phyloP scores from a whole-genome alignment of 305 asterid species.

The Solanum hybrid region DNA sequence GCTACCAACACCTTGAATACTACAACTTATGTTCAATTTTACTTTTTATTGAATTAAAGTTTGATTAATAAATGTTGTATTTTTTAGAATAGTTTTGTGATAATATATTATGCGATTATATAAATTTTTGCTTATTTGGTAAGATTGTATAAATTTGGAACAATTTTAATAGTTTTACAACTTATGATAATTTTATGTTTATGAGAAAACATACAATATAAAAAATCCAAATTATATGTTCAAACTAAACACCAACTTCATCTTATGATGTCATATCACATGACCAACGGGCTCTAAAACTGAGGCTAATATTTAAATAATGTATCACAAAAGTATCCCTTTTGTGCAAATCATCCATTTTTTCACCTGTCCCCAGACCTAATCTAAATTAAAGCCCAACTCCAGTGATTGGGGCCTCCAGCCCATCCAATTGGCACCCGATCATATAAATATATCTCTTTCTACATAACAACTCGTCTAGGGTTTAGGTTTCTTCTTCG shows the following conservation, averaged over 20 bases:
- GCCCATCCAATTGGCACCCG: not conserved
- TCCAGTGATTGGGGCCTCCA: not conserved
- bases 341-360: not conserved
- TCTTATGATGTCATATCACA: not conserved
- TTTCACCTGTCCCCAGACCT: not conserved
- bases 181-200: no score
- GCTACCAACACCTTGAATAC: not conserved
- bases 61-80: not conserved
- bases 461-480: not conserved
- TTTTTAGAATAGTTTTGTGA: not conserved
- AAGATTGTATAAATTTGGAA: not conserved
- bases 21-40: not conserved
- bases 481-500: conserved; percentile 1
- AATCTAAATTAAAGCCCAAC: not conserved
- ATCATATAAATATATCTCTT: not conserved
- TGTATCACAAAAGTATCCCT: not conserved
- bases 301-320: not conserved
- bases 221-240: no score
- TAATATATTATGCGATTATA: not conserved
- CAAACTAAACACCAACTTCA: not conserved
- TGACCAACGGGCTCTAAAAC: not conserved
- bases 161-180: no score
- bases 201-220: no score
- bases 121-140: not conserved
- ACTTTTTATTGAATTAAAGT: no score